Conservation (phyloP, 148 eudicot species). For the Rhododendron ovatum region DNA sequence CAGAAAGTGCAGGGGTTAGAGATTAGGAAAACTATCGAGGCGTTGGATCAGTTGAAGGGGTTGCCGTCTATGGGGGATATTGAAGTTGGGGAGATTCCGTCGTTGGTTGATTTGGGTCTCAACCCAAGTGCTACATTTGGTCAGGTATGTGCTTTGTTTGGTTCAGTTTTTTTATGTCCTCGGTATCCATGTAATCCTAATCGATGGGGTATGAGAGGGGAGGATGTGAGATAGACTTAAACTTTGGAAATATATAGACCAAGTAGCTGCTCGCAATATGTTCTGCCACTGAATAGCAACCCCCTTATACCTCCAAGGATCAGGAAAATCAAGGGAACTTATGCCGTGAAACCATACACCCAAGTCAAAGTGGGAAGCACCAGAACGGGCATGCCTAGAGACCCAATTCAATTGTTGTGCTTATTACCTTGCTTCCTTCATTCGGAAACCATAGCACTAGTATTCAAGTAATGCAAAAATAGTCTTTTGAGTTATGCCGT, state of each 20-base stretch:
- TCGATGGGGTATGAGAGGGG: background rate
- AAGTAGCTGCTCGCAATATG: background rate
- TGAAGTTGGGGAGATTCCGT: conserved; percentile 79
- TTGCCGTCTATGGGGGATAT: conserved; percentile 79
- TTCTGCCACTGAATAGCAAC: background rate
- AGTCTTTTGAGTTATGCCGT: background rate
- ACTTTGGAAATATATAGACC: background rate
- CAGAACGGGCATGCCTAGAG: background rate
- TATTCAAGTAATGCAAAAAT: background rate
- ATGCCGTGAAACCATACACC: background rate
- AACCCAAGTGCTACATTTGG: conserved; percentile 58
- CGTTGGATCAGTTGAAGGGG: conserved; percentile 73
- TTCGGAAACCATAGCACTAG: background rate
- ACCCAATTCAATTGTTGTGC: background rate
- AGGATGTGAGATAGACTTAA: background rate
- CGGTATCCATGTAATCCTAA: background rate
- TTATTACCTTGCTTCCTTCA: background rate
- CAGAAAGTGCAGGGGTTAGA: conserved; percentile 75
- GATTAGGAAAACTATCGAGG: conserved; percentile 77
- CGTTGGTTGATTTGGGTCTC: conserved; percentile 83
- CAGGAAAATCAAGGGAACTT: background rate
- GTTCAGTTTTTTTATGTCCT: background rate
- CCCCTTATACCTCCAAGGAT: background rate
- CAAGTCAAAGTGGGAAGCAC: background rate
- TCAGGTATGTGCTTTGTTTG: conserved; percentile 47